phyloP scores from a whole-genome alignment of 768 basidiomycete genomes.

The Boletus patriciae region DNA sequence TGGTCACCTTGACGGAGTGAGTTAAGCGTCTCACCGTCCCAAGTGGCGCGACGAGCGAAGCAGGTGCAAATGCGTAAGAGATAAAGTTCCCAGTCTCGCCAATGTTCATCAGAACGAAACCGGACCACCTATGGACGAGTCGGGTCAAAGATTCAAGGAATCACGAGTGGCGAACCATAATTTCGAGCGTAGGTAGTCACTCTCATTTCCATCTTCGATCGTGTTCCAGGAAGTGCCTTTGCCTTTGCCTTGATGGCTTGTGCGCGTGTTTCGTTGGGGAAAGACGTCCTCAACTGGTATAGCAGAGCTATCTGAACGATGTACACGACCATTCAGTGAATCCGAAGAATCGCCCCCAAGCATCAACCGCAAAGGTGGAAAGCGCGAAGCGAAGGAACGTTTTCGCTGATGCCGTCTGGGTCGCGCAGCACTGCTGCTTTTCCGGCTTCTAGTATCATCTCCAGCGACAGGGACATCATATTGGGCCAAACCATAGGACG shows the following conservation, averaged over 20 bases:
- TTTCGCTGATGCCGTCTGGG: slow-evolving; percentile 26
- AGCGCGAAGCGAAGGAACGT: slow-evolving; percentile 36
- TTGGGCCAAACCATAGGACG: slow-evolving; percentile 19
- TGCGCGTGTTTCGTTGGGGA: slow-evolving; percentile 22
- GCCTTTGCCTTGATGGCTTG: slow-evolving; percentile 4
- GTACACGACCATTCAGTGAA: background rate
- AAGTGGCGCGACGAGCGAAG: slow-evolving; percentile 90
- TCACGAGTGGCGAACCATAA: slow-evolving; percentile 57
- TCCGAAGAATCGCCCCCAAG: slow-evolving; percentile 13
- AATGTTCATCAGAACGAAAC: slow-evolving; percentile 84
- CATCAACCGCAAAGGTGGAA: slow-evolving; percentile 33
- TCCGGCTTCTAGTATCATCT: slow-evolving; percentile 32
- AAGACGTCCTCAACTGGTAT: slow-evolving; percentile 44
- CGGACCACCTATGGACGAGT: slow-evolving; percentile 69
- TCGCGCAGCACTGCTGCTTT: slow-evolving; percentile 21
- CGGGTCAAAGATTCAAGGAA: background rate
- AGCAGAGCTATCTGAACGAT: background rate
- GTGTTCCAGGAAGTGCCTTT: slow-evolving; percentile 19
- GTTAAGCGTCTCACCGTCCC: slow-evolving; percentile 71
- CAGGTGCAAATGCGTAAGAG: slow-evolving; percentile 87
- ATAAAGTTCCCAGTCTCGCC: slow-evolving; percentile 92
- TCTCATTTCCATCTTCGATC: slow-evolving; percentile 50
- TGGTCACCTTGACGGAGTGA: background rate
- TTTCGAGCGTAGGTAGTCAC: slow-evolving; percentile 79
- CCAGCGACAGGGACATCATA: slow-evolving; percentile 4